Percentiles rank a stretch among this genome's conserved stretches.
phyloP scores from a whole-genome alignment of 345 rosid species.

The Balakata baccata region DNA sequence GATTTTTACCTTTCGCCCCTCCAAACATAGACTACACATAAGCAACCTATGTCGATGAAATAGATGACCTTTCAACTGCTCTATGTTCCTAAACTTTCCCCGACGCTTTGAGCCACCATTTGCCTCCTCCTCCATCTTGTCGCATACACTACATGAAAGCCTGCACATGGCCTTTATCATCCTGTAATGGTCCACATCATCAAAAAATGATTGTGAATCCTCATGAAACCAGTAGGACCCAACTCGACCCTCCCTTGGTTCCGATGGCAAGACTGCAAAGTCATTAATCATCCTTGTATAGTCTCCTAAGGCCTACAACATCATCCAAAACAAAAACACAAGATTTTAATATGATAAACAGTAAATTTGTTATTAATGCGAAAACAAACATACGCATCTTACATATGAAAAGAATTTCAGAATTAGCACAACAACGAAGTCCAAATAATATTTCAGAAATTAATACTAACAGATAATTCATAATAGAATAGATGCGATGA shows the following conservation, averaged over 20 bases:
- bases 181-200: constrained; percentile 85
- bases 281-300: constrained; percentile 85
- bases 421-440: not conserved
- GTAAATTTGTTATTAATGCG: not conserved
- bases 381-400: not conserved
- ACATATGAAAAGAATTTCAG: not conserved
- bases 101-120: constrained; percentile 59
- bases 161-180: constrained; percentile 99
- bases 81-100: constrained; percentile 66
- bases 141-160: constrained; percentile 85
- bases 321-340: not conserved
- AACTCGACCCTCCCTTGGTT: constrained; percentile 73
- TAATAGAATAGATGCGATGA: not conserved
- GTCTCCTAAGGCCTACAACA: constrained; percentile 79
- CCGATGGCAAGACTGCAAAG: constrained; percentile 72
- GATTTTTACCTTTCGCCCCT: constrained; percentile 77
- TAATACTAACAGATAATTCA: not conserved
- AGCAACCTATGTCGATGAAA: constrained; percentile 70
- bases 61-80: constrained; percentile 90
- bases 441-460: not conserved
- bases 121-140: constrained; percentile 58
- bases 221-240: constrained; percentile 83
- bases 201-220: constrained; percentile 80
- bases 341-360: not conserved
- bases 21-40: constrained; percentile 90